Evolutionary conservation across 192 early-diverging fungal genomes (phyloP).

Genomic region (Martensiomyces pterosporus): DNA sequence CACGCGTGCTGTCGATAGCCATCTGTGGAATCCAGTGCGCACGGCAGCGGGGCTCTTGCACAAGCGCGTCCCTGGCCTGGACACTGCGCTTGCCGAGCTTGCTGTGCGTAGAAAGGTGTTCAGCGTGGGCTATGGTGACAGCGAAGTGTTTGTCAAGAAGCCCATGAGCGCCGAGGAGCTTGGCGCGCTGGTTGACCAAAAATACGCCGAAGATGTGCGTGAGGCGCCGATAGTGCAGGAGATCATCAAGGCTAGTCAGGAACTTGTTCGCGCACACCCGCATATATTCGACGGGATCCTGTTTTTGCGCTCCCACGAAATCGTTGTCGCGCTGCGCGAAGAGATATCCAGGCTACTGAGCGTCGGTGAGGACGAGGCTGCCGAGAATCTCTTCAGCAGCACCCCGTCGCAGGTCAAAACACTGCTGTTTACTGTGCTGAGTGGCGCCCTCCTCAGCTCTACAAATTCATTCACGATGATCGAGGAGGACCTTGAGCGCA

Average conservation of each 20-base stretch:
- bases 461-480: slow-evolving; percentile 2
- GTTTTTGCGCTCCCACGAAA: slow-evolving; percentile 73
- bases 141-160: slow-evolving; percentile 63
- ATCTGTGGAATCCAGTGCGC: slow-evolving; percentile 79
- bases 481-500: not conserved
- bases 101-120: slow-evolving; percentile 73
- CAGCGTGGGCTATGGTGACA: slow-evolving; percentile 66
- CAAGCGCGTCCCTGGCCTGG: slow-evolving; percentile 72
- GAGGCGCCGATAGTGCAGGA: slow-evolving; percentile 83
- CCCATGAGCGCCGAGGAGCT: slow-evolving; percentile 70
- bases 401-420: slow-evolving; percentile 75
- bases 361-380: slow-evolving; percentile 73
- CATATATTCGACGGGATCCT: slow-evolving; percentile 79
- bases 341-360: slow-evolving; percentile 71
- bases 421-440: slow-evolving; percentile 67
- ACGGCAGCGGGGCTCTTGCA: slow-evolving; percentile 70
- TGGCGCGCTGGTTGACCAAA: slow-evolving; percentile 58
- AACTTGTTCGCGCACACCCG: slow-evolving; percentile 63
- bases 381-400: slow-evolving; percentile 74
- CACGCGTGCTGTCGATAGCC: slow-evolving; percentile 65
- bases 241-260: slow-evolving; percentile 74
- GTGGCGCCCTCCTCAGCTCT: slow-evolving; percentile 51
- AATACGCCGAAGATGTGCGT: slow-evolving; percentile 68
- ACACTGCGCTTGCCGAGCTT: slow-evolving; percentile 76
- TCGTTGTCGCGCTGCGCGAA: slow-evolving; percentile 83